phyloP scores from a whole-genome alignment of 805 yeast genomes.

The Ogataea ramenticola region DNA sequence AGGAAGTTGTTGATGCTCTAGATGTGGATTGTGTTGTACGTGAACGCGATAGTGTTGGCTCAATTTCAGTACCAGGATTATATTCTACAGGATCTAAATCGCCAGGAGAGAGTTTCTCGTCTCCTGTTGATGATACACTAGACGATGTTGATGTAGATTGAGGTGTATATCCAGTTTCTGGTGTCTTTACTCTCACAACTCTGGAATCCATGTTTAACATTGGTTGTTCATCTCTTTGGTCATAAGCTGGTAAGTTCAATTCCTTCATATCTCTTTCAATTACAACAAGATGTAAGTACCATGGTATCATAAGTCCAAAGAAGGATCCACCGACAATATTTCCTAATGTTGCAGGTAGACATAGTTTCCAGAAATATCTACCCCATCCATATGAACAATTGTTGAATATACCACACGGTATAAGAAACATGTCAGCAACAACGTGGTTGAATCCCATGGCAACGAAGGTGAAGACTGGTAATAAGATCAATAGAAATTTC shows the following conservation, averaged over 20 bases:
- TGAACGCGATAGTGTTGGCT: not conserved
- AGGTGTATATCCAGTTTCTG: not conserved
- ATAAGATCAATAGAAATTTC: constrained; percentile 49
- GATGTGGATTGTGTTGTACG: not conserved
- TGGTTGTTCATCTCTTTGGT: constrained; percentile 75
- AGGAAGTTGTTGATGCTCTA: not conserved
- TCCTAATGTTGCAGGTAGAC: constrained; percentile 67
- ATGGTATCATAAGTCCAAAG: constrained; percentile 60
- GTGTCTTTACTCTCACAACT: constrained; percentile 45
- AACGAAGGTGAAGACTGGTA: constrained; percentile 78
- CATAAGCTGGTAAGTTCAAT: constrained; percentile 60
- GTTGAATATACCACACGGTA: constrained; percentile 61
- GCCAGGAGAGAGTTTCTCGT: not conserved
- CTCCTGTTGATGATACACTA: not conserved
- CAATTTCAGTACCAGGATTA: not conserved
- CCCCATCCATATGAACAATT: constrained; percentile 60
- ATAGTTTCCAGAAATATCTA: constrained; percentile 60
- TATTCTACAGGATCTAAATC: not conserved
- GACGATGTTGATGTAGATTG: not conserved
- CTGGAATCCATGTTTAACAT: constrained; percentile 71
- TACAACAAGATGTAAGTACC: constrained; percentile 63
- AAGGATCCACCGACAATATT: constrained; percentile 73
- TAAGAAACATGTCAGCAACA: constrained; percentile 74
- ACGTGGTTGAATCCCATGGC: constrained; percentile 71
- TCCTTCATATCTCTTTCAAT: constrained; percentile 63